Evolutionary conservation across 352 stramenopile species (phyloP).

Genomic region (Pythium oligandrum): DNA sequence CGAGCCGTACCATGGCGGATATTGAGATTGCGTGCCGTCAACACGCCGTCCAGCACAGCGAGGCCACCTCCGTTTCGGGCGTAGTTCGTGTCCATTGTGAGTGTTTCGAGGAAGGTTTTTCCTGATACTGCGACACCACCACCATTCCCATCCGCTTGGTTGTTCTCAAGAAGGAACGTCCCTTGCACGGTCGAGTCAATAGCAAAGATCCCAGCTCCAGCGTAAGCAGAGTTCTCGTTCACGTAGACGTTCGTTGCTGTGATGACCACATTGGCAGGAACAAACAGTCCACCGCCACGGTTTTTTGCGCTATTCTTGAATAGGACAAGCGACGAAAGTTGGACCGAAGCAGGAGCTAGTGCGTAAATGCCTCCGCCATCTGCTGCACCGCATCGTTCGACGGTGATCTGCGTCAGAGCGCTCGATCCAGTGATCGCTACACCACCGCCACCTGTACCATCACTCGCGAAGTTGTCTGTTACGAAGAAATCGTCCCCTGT

Average conservation of each 20-base stretch:
- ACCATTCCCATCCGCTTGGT: background rate
- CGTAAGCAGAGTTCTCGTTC: too few relatives aligned
- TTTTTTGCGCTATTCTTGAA: too few relatives aligned
- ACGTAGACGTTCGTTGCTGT: too few relatives aligned
- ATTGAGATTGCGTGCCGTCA: background rate
- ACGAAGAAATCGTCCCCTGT: background rate
- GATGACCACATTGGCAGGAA: too few relatives aligned
- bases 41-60: background rate
- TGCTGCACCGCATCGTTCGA: background rate
- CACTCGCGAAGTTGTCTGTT: background rate
- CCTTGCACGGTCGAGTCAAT: too few relatives aligned
- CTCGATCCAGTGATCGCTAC: slow-evolving; percentile 3
- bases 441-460: slow-evolving; percentile 6
- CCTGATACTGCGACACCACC: background rate
- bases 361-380: slow-evolving; percentile 15
- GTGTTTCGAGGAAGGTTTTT: too few relatives aligned
- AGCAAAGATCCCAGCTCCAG: too few relatives aligned
- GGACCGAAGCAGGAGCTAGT: too few relatives aligned
- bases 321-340: too few relatives aligned
- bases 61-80: background rate
- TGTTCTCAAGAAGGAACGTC: background rate
- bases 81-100: too few relatives aligned
- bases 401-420: background rate
- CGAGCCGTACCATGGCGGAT: too few relatives aligned
- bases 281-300: too few relatives aligned